Conservation (phyloP, 257 asterid genomes). For the Jacaranda copaia region DNA sequence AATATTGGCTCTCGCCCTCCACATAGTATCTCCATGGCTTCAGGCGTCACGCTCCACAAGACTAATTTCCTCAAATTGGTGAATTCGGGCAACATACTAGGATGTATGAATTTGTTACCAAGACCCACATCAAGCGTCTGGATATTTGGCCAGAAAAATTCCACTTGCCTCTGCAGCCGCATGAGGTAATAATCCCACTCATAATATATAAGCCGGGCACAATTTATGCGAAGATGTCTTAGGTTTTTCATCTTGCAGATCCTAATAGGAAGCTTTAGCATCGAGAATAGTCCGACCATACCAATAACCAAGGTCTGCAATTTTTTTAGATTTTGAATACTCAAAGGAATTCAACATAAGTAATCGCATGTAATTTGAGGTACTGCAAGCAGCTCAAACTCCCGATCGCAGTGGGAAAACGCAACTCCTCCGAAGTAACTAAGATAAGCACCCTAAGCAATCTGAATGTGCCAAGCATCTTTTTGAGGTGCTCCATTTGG, state of each 20-base stretch:
- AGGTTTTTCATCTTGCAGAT: conserved; percentile 29
- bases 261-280: background rate
- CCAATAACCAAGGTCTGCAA: conserved; percentile 31
- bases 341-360: background rate
- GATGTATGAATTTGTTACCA: background rate
- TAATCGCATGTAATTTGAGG: background rate
- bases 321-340: conserved; percentile 11
- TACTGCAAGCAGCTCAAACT: conserved; percentile 21
- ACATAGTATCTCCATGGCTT: background rate
- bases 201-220: background rate
- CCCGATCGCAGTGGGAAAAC: conserved; percentile 18
- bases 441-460: background rate
- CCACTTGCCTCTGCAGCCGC: background rate
- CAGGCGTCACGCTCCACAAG: background rate
- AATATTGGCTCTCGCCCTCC: too few relatives aligned
- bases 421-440: background rate
- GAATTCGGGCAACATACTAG: background rate
- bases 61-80: background rate
- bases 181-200: background rate
- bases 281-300: background rate
- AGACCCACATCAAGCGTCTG: background rate
- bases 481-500: background rate
- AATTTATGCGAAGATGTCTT: conserved; percentile 18
- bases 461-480: background rate
- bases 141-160: background rate